Conservation (phyloP, 306 rosid species). For the Inga laurina region DNA sequence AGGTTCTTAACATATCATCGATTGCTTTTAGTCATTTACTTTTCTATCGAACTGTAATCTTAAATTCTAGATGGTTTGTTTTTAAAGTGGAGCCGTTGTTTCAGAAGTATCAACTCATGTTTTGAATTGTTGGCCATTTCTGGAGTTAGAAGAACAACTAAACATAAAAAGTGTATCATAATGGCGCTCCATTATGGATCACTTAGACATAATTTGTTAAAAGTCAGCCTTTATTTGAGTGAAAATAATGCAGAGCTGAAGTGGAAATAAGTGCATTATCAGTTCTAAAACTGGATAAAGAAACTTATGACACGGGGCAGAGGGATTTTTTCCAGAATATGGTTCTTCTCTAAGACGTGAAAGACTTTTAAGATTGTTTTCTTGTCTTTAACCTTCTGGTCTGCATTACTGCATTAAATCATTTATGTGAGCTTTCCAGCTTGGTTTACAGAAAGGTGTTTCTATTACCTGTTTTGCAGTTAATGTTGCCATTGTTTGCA, state of each 20-base stretch:
- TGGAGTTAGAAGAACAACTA: background rate
- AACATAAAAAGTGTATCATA: background rate
- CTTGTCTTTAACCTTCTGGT: background rate
- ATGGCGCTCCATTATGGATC: background rate
- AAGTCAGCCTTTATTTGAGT: background rate
- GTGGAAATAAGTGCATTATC: background rate
- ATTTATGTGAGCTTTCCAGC: background rate
- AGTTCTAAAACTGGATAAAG: background rate
- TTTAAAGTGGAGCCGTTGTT: background rate
- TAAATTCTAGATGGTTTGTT: background rate
- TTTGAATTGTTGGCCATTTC: background rate
- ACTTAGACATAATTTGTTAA: background rate
- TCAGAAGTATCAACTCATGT: background rate
- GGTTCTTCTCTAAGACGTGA: background rate
- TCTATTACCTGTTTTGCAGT: background rate
- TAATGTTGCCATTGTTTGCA: background rate
- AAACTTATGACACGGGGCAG: background rate
- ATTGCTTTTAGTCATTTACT: background rate
- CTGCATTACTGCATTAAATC: background rate
- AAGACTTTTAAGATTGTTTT: background rate
- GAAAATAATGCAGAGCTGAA: background rate
- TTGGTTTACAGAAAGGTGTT: background rate
- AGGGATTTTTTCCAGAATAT: background rate
- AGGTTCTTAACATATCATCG: background rate
- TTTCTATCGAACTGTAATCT: background rate